A percentile compares a stretch with the other conserved stretches of the same genome.
phyloP scores from a whole-genome alignment of 148 eudicot genomes.

The Chenopodium quinoa region DNA sequence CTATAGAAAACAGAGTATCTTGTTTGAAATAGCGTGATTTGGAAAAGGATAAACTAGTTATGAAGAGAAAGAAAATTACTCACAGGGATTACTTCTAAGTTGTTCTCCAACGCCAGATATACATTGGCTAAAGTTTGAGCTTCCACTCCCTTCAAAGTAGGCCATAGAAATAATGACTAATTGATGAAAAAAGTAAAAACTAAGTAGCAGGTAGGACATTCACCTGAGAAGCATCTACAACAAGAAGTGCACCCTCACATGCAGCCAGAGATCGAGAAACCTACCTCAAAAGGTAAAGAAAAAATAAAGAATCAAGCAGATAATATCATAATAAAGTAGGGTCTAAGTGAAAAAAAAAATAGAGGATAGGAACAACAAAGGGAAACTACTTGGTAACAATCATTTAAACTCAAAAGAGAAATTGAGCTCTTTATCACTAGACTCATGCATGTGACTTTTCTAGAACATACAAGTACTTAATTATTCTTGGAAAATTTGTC shows the following conservation, averaged over 20 bases:
- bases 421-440: neutral
- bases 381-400: neutral
- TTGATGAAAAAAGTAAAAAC: neutral
- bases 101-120: conserved; percentile 91
- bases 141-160: conserved; percentile 81
- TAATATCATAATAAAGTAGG: neutral
- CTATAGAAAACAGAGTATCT: neutral
- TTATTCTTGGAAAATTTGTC: too few species aligned
- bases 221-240: conserved; percentile 92
- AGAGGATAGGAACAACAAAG: neutral
- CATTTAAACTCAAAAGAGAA: neutral
- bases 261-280: conserved; percentile 99
- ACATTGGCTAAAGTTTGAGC: conserved; percentile 98
- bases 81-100: conserved; percentile 94
- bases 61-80: conserved; percentile 25
- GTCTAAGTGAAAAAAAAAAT: neutral
- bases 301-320: neutral
- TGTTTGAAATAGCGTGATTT: neutral
- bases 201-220: conserved; percentile 1
- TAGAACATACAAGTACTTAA: too few species aligned
- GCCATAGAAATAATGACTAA: neutral
- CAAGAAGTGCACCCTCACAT: conserved; percentile 98
- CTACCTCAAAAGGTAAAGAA: conserved; percentile 32
- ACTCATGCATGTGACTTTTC: neutral
- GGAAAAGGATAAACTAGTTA: neutral